Percentiles rank a stretch among this genome's conserved stretches.
These are phyloP conservation scores for Rutidosis leptorrhynchoides DNA, from an alignment of 129 eudicot species.

Conservation along the genomic window DNA sequence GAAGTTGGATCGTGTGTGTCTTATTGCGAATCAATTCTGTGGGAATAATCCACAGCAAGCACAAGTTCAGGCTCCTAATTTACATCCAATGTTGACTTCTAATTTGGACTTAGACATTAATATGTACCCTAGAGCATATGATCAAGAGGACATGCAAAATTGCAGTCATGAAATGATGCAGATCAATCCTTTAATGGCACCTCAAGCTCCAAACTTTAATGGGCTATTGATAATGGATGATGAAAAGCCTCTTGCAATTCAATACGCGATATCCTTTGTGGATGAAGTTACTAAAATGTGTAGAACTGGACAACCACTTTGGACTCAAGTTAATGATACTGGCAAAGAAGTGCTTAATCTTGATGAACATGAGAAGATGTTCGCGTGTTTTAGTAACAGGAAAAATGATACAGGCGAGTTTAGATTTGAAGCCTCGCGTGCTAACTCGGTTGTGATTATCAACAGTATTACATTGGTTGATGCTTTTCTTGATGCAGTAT, in stretches of 20 bases:
- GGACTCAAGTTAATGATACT: constrained; percentile 46
- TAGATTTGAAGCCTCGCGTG: constrained; percentile 69
- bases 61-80: constrained; percentile 45
- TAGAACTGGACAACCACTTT: constrained; percentile 59
- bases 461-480: constrained; percentile 91
- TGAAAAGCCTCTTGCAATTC: constrained; percentile 67
- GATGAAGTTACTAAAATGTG: constrained; percentile 78
- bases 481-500: constrained; percentile 92
- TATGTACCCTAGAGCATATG: constrained; percentile 64
- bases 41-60: constrained; percentile 58
- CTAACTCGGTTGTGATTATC: constrained; percentile 72
- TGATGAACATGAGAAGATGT: constrained; percentile 73
- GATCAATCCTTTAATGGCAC: constrained; percentile 46
- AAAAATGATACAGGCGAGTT: constrained; percentile 38
- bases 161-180: constrained; percentile 52
- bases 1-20: constrained; percentile 81
- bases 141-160: constrained; percentile 45
- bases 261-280: constrained; percentile 58
- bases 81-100: constrained; percentile 39
- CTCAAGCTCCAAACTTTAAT: constrained; percentile 51
- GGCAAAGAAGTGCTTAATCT: constrained; percentile 60
- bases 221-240: constrained; percentile 56
- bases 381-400: constrained; percentile 42
- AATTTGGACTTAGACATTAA: constrained; percentile 66
- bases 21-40: constrained; percentile 54